Percentiles rank a stretch among this genome's conserved stretches.
Evolutionary conservation across 2,329 filamentous ascomycete species (phyloP).

Genomic region (Aureobasidium musti): DNA sequence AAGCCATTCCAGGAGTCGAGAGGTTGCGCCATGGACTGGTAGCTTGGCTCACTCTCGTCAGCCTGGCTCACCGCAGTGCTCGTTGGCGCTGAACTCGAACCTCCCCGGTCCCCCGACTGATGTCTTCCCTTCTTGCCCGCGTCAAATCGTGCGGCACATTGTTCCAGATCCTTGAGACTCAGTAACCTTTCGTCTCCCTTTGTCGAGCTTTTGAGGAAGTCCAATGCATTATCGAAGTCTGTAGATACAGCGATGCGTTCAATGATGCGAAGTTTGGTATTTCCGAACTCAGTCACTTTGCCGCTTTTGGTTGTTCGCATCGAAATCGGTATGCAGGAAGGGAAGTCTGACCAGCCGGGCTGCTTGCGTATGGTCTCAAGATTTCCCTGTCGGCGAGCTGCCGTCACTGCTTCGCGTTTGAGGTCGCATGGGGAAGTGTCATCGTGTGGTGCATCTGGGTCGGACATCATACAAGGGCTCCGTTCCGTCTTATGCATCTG

Average conservation of each 20-base stretch:
- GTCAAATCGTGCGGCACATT: constrained; percentile 9
- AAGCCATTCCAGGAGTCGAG: neutral
- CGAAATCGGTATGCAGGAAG: neutral
- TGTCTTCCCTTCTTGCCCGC: neutral
- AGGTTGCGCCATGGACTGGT: neutral
- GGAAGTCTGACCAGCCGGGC: constrained; percentile 10
- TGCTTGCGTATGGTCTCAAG: constrained; percentile 21
- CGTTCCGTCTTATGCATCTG: neutral
- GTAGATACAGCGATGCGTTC: constrained; percentile 16
- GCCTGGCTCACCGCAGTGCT: constrained; percentile 1
- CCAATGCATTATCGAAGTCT: neutral
- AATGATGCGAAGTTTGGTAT: constrained; percentile 26
- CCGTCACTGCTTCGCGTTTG: neutral
- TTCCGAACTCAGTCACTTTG: constrained; percentile 25
- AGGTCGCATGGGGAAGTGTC: neutral
- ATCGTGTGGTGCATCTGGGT: neutral
- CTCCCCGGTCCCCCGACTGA: neutral
- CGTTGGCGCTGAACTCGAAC: neutral
- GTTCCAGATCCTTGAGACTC: constrained; percentile 17
- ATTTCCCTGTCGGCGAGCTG: constrained; percentile 14
- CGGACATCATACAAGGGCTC: neutral
- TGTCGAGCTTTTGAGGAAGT: neutral
- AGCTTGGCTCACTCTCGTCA: neutral
- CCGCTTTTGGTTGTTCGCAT: constrained; percentile 27
- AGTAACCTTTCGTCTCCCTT: neutral